Percentiles rank a stretch among this genome's conserved stretches.
Conservation (phyloP, 495 filamentous ascomycete genomes). For the Xeromyces bisporus region DNA sequence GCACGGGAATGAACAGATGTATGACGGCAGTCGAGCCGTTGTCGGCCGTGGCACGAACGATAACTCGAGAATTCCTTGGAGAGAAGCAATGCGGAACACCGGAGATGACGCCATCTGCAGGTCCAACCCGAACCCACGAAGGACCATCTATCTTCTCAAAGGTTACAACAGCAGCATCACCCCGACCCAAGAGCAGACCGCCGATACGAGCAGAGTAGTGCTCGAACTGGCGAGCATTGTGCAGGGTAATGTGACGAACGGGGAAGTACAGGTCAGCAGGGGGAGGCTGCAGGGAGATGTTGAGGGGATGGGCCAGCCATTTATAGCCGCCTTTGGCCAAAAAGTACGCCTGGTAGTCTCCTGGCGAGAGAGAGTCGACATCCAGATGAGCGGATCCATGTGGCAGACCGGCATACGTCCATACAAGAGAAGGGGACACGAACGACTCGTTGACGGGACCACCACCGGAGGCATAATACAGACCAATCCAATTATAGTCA, state of each 20-base stretch:
- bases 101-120: not conserved
- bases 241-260: not conserved
- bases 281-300: not conserved
- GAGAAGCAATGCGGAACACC: not conserved
- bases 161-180: not conserved
- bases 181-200: not conserved
- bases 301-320: not conserved
- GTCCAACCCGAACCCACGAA: not conserved
- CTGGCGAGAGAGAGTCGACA: not conserved
- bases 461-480: not conserved
- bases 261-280: not conserved
- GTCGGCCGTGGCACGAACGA: not conserved
- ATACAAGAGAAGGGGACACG: not conserved
- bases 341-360: not conserved
- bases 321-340: not conserved
- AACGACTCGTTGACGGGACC: not conserved
- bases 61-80: not conserved
- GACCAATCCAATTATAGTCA: not conserved
- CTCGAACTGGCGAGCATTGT: not conserved
- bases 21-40: not conserved
- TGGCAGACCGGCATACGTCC: not conserved
- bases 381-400: not conserved
- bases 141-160: not conserved
- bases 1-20: not conserved
- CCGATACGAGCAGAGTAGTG: not conserved